These are phyloP conservation scores for Ogataea saltuana DNA, from an alignment of 805 yeast species.

Conservation along the genomic window DNA sequence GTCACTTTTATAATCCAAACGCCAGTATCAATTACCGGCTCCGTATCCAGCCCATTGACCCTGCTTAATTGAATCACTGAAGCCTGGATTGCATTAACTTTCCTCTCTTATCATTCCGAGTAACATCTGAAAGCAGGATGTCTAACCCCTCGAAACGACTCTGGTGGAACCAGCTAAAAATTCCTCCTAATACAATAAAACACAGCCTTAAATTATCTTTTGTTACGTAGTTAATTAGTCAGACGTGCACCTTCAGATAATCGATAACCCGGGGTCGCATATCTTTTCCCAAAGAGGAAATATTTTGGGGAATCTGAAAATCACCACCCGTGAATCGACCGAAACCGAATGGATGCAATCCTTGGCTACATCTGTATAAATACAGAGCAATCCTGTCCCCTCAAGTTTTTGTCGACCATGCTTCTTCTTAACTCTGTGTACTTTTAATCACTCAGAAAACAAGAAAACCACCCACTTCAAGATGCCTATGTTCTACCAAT, in stretches of 20 bases:
- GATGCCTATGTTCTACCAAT: slow-evolving; percentile 58
- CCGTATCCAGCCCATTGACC: too few relatives aligned
- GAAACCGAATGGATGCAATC: neutral
- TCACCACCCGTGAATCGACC: slow-evolving; percentile 4
- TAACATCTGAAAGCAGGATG: too few relatives aligned
- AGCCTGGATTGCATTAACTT: too few relatives aligned
- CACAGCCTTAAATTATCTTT: too few relatives aligned
- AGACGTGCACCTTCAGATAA: neutral
- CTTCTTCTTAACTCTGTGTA: neutral
- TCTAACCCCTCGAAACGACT: too few relatives aligned
- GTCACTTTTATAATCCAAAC: too few relatives aligned
- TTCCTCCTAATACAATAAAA: too few relatives aligned
- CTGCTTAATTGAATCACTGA: too few relatives aligned
- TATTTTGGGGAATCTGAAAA: neutral
- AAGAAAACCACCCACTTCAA: slow-evolving; percentile 20
- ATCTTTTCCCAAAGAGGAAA: slow-evolving; percentile 21
- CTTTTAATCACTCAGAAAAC: neutral
- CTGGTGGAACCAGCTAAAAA: too few relatives aligned
- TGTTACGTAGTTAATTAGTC: neutral
- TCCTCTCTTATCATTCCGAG: too few relatives aligned
- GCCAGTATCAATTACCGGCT: too few relatives aligned
- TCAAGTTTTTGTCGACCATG: neutral
- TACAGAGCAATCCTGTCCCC: slow-evolving; percentile 1
- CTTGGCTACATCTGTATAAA: slow-evolving; percentile 8
- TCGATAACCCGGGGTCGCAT: slow-evolving; percentile 5